Evolutionary conservation across 2,329 filamentous ascomycete species (phyloP), one percentile per base, ranked within the genome.

Genomic region (Exophiala alcalophila): DNA sequence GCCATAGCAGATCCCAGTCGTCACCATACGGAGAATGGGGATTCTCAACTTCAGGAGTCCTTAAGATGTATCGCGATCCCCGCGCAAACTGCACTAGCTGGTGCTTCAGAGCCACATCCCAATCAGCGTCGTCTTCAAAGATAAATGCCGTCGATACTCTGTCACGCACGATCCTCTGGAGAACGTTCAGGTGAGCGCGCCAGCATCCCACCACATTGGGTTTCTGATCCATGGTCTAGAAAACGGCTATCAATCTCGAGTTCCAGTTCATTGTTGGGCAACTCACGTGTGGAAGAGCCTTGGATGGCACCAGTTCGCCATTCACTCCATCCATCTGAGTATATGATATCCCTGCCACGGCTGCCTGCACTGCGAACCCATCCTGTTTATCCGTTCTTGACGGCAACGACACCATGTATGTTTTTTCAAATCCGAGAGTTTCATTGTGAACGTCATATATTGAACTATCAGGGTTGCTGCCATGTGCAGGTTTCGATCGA

Each of bases 91-190:
- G 60, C 7, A 61, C 61, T 11, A 78, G 64, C 52, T 80, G 76
- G 0, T 59, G 37, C 21, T 72, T 71, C 16, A 79, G 57, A 0
- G 66, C 61, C 9, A 78, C 58, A 42, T 79, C 76, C 76, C 76
- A 80, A 59, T 80, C 76, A 14, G 69, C 66, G 42, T 79, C 76
- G 52, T 79, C 76, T 53, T 80, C 76, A 18, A 79, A 56, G 19
- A 79, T 72, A 2, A 79, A 59, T 0, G 72, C 74, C 1, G 69
- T 72, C 1, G 64, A 60, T 2, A 75, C 51, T 27, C 69, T 66
- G 8, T 67, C 58, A n/a, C 67, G 60, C 9, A 77, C 63, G 9
- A 78, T 61, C 15, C 63, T 55, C 36, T 50, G 52, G 14, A 65
- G 47, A 23, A 61, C 60, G 49, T 68, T 65, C 53, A 68, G 55